Base-by-base conservation (phyloP, 2,329 filamentous ascomycete genomes). In the Xylaria sp. region DNA sequence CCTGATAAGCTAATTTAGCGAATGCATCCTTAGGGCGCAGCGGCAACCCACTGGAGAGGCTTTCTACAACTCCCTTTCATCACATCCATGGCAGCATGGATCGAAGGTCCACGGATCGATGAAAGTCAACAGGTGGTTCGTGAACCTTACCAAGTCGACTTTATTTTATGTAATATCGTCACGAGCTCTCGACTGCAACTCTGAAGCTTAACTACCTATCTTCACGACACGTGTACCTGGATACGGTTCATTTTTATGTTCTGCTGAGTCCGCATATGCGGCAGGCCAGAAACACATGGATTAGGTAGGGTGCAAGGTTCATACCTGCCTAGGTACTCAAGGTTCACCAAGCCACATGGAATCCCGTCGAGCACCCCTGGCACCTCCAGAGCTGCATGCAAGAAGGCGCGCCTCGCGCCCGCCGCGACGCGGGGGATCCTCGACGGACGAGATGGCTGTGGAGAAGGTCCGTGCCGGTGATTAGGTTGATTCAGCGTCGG, bases 11-110 rank as follows among this genome's bases (percentile, higher is more conserved):
- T 42, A 40, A 39, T 26, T 48, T 44, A 59, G 43, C 46, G 50
- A 44, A 56, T 58, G 58, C 58, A 59, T 51, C 50, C 19, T 21
- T 37, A 38, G 19, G 58, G 52, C 54, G 44, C 51, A 52, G 50
- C 42, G n/a, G 18, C 41, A 47, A 46, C 39, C 49, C 46, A 45
- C 22, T 18, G n/a, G 19, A 29, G 8, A 47, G 49, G 37, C 42
- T 41, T 45, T 37, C 29, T 38, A 39, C 41, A 34, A 37, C 37
- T 37, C 37, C 44, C 17, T 41, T 34, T 24, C 21, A 48, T 22
- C 39, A 2, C 5, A 22, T 21, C 29, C 26, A 21, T 34, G 22
- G 40, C 42, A 22, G 21, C 38, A 51, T 45, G 22, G n/a, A n/a
- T n/a, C n/a, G n/a, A n/a, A n/a, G n/a, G n/a, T n/a, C n/a, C n/a